Conservation (phyloP, 2,329 filamentous ascomycete genomes). For the Colletotrichum liriopes region DNA sequence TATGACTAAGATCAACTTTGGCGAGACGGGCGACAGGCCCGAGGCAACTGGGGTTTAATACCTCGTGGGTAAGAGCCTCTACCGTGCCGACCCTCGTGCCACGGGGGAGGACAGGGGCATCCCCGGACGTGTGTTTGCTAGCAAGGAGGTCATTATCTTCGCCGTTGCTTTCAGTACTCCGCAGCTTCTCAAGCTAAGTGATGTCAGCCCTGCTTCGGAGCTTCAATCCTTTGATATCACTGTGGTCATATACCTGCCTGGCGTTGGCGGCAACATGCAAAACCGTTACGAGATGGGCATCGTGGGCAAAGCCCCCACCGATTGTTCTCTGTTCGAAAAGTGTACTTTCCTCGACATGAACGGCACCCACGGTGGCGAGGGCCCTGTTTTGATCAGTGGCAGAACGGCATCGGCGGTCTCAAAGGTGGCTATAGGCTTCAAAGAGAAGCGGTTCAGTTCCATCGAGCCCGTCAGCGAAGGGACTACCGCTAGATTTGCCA, state of each 20-base stretch:
- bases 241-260: no score
- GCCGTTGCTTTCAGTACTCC: constrained; percentile 65
- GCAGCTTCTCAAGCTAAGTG: constrained; percentile 50
- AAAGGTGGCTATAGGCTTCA: constrained; percentile 49
- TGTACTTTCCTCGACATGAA: constrained; percentile 51
- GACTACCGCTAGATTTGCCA: no score
- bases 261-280: no score
- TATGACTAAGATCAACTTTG: constrained; percentile 57
- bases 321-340: constrained; percentile 50
- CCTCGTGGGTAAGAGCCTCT: constrained; percentile 57
- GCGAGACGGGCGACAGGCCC: constrained; percentile 48
- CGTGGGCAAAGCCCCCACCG: constrained; percentile 34
- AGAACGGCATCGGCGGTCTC: constrained; percentile 47
- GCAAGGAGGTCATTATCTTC: constrained; percentile 64
- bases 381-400: constrained; percentile 56
- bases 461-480: no score
- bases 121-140: constrained; percentile 46
- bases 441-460: no score
- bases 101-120: constrained; percentile 40
- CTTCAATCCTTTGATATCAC: constrained; percentile 48
- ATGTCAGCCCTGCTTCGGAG: constrained; percentile 61
- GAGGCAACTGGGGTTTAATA: constrained; percentile 60
- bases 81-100: constrained; percentile 58
- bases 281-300: no score
- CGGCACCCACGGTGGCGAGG: constrained; percentile 44